These are phyloP conservation scores for Leptographium procerum DNA, from an alignment of 2,329 filamentous ascomycete species.

Conservation along the genomic window DNA sequence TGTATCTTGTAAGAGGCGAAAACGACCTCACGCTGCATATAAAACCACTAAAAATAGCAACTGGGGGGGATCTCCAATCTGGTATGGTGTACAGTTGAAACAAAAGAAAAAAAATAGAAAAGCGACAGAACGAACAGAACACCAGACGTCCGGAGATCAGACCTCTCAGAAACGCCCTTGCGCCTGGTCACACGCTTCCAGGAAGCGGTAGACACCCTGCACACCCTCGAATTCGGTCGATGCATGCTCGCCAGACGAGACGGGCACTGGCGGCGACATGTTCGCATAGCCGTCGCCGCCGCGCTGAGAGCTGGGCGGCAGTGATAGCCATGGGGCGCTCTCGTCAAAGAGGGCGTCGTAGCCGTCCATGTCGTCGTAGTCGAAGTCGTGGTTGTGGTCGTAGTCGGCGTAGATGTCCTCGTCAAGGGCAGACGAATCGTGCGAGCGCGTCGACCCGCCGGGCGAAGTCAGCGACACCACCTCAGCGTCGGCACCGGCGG, in stretches of 20 bases:
- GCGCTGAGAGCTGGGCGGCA: constrained; percentile 22
- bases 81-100: background rate
- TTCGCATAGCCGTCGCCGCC: constrained; percentile 37
- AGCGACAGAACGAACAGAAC: background rate
- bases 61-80: background rate
- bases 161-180: constrained; percentile 1
- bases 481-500: constrained; percentile 11
- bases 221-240: constrained; percentile 42
- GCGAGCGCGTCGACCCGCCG: constrained; percentile 35
- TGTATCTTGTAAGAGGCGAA: too few relatives aligned
- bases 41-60: too few relatives aligned
- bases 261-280: constrained; percentile 31
- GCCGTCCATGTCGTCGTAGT: constrained; percentile 18
- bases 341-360: constrained; percentile 27
- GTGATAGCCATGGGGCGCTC: constrained; percentile 34
- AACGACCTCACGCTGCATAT: too few relatives aligned
- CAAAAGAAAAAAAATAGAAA: background rate
- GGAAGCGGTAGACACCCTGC: constrained; percentile 45
- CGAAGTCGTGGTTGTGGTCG: constrained; percentile 10
- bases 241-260: constrained; percentile 29
- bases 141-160: background rate
- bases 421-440: constrained; percentile 20
- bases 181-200: constrained; percentile 44
- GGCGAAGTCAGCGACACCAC: constrained; percentile 27
- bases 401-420: constrained; percentile 19